A percentile compares a stretch with the other conserved stretches of the same genome.
Conservation (phyloP, 2,329 filamentous ascomycete genomes). For the Cytospora paraplurivora region DNA sequence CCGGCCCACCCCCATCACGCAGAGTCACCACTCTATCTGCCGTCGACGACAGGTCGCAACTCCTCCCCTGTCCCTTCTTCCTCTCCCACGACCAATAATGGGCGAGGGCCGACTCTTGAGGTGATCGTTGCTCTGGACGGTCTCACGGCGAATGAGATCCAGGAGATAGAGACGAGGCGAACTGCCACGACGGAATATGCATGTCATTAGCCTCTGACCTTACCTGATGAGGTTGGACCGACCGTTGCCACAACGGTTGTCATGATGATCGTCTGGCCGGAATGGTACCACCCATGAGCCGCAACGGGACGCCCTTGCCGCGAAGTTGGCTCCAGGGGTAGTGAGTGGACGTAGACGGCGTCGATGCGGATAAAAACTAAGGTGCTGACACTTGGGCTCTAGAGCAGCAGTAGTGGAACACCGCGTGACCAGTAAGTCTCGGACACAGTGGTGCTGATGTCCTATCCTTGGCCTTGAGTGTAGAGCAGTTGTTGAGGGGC, state of each 20-base stretch:
- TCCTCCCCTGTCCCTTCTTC: not conserved
- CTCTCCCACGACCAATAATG: not conserved
- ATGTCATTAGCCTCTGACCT: conserved; percentile 20
- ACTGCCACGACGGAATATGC: not conserved
- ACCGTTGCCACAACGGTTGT: conserved; percentile 18
- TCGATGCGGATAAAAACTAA: not conserved
- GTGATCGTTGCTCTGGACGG: not conserved
- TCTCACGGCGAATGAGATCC: conserved; percentile 10
- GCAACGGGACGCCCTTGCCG: not conserved
- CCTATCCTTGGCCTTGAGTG: not conserved
- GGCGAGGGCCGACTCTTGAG: not conserved
- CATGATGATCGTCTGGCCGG: conserved; percentile 4
- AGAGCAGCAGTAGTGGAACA: not conserved
- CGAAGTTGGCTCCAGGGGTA: not conserved
- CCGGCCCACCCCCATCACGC: conserved; percentile 24
- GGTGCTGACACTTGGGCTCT: not conserved
- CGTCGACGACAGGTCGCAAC: not conserved
- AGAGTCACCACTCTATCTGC: conserved; percentile 12
- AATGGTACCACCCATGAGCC: not conserved
- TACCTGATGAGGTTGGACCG: conserved; percentile 19
- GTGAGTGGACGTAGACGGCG: not conserved
- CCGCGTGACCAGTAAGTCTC: not conserved
- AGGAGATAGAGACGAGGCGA: conserved; percentile 11
- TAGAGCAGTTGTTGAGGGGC: not conserved
- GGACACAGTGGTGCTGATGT: not conserved